Evolutionary conservation across 2,329 filamentous ascomycete genomes (phyloP), one percentile per base, ranked within the genome.

Genomic region (Fusarium sp.): DNA sequence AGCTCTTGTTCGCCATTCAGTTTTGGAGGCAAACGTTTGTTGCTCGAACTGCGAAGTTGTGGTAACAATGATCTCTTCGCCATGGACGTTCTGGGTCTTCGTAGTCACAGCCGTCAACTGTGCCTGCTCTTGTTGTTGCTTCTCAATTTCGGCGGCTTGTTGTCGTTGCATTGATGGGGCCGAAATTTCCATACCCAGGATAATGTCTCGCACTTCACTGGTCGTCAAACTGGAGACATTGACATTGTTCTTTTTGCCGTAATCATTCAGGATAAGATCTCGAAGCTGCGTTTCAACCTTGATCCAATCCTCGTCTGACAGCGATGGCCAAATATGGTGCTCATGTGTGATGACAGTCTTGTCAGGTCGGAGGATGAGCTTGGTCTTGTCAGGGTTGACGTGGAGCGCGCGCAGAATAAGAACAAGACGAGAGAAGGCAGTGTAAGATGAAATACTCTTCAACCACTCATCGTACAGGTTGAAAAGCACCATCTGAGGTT

Each of bases 211-310:
- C 57, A 99, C 96, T 89, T 99, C 96, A 78, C 94, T 97, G 81
- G 91, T 97, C 2, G 96, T 99, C 83, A 99, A 88, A 82, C 95
- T 97, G 21, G 97, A 97, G 18, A 96, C 96, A 78, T 99, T 99
- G 86, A 99, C 96, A 77, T 98, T 99, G 87, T 99, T 99, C 89
- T 99, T 99, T 90, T 98, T 99, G 80, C 96, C 96, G 81, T 99
- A 99, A 81, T 99, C 96, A 76, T 98, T 98, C 76, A 99, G 82
- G 78, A 99, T 99, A 74, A 99, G 86, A 86, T 99, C 96, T 82
- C 96, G 92, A 46, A 99, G 87, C 80, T 97, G 94, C 50, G 95
- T 95, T 87, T 99, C 96, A n/a, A 99, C 94, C 89, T 98, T 98
- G 84, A 99, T 96, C 96, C 96, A 99, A 72, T 97, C 95, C 78